These are phyloP conservation scores for Eucalyptus virginea DNA, from an alignment of 345 rosid species.

Conservation along the genomic window DNA sequence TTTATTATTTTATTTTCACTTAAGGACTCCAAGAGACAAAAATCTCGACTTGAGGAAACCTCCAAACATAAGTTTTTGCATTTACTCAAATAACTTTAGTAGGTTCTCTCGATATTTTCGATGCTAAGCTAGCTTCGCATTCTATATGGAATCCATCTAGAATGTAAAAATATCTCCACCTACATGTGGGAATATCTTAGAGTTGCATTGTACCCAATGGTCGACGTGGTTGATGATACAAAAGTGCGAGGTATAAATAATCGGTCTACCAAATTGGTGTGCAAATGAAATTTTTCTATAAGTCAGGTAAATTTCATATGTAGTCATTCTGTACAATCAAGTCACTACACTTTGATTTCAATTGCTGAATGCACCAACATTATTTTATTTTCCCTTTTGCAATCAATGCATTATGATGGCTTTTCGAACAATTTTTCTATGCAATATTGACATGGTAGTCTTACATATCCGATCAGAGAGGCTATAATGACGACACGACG, in stretches of 20 bases:
- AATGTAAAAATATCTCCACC: too few relatives aligned
- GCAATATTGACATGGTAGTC: too few relatives aligned
- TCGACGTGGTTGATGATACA: neutral
- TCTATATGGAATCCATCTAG: neutral
- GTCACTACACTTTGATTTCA: neutral
- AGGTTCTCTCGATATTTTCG: neutral
- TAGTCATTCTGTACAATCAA: slow-evolving; percentile 61
- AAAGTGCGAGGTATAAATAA: neutral
- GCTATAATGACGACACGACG: too few relatives aligned
- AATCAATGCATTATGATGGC: too few relatives aligned
- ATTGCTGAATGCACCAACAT: too few relatives aligned
- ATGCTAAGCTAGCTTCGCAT: neutral
- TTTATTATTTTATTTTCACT: neutral
- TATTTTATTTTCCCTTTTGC: too few relatives aligned
- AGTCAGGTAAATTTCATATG: slow-evolving; percentile 10
- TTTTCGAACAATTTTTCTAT: too few relatives aligned
- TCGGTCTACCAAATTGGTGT: slow-evolving; percentile 15
- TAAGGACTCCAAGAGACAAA: neutral
- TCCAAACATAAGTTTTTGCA: too few relatives aligned
- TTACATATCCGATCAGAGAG: rapidly evolving
- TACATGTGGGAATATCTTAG: neutral
- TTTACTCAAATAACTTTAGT: neutral
- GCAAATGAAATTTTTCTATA: slow-evolving; percentile 12
- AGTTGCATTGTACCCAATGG: neutral
- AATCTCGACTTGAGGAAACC: neutral